phyloP scores from a whole-genome alignment of 78 protist species.

The Isochrysis galbana region DNA sequence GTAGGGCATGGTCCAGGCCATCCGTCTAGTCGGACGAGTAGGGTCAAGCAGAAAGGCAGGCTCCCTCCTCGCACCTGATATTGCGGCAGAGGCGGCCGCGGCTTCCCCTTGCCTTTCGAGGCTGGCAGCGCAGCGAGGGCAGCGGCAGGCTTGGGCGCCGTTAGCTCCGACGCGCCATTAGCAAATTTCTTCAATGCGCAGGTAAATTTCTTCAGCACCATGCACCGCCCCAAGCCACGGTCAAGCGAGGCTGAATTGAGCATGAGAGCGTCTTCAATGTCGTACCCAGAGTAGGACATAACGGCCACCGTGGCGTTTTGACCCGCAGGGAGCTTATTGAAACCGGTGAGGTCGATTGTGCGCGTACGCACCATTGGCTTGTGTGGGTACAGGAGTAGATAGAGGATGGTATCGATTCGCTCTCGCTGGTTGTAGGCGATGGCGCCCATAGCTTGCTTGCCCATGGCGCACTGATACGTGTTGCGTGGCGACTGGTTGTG shows the following conservation, averaged over 20 bases:
- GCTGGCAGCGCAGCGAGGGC: not conserved
- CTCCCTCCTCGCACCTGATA: too few species aligned
- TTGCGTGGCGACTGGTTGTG: conserved; percentile 99
- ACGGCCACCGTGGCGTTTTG: conserved; percentile 98
- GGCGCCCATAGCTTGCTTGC: conserved; percentile 99
- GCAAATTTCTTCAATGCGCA: conserved; percentile 63
- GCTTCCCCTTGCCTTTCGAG: not conserved
- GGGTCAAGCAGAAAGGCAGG: too few species aligned
- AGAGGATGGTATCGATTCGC: conserved; percentile 95
- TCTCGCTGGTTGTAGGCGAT: conserved; percentile 94
- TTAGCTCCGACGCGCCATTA: conserved; percentile 10
- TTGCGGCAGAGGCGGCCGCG: not conserved
- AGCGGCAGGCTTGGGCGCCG: not conserved
- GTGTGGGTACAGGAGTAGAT: conserved; percentile 86
- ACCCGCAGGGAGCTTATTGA: conserved; percentile 80
- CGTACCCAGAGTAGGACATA: conserved; percentile 98
- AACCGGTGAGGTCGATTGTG: conserved; percentile 76
- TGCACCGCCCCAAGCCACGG: conserved; percentile 91
- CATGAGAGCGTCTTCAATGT: conserved; percentile 99
- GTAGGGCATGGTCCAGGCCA: not conserved
- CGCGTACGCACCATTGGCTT: conserved; percentile 89
- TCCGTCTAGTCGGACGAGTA: too few species aligned
- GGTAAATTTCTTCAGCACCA: conserved; percentile 77
- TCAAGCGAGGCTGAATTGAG: conserved; percentile 94
- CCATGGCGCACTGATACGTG: conserved; percentile 99